Percentiles rank a stretch among this genome's conserved stretches.
phyloP scores from a whole-genome alignment of 1,284 basidiomycete genomes.

The Ganoderma boninense region DNA sequence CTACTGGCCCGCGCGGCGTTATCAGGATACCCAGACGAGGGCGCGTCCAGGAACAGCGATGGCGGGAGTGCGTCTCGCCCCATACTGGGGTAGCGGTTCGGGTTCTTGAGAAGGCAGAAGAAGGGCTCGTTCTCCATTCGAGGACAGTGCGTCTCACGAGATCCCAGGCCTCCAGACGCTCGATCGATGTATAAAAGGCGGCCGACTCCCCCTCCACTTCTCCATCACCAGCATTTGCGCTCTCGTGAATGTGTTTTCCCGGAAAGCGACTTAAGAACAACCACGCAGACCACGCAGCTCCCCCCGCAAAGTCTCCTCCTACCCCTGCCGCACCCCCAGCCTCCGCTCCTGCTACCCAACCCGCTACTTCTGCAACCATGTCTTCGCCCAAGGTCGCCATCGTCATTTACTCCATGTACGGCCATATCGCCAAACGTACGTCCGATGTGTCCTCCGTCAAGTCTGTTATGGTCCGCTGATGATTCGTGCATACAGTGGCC shows the following conservation, averaged over 20 bases:
- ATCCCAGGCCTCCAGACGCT: slow-evolving; percentile 22
- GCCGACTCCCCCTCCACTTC: not conserved
- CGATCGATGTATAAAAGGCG: slow-evolving; percentile 27
- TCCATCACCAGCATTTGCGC: slow-evolving; percentile 8
- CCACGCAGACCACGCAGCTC: slow-evolving; percentile 42
- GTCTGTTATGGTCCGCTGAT: not conserved
- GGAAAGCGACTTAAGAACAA: slow-evolving; percentile 47
- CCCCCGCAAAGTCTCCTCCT: slow-evolving; percentile 29
- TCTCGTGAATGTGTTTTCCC: slow-evolving; percentile 51
- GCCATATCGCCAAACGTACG: slow-evolving; percentile 78
- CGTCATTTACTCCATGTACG: slow-evolving; percentile 85
- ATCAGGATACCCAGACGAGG: not conserved
- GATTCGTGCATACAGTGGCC: slow-evolving; percentile 63
- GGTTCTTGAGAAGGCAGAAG: slow-evolving; percentile 7
- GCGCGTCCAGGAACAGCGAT: not conserved
- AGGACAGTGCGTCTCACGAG: slow-evolving; percentile 30
- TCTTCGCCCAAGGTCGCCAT: slow-evolving; percentile 74
- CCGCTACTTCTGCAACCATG: slow-evolving; percentile 36
- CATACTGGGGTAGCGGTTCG: slow-evolving; percentile 5
- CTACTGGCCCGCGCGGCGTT: not conserved
- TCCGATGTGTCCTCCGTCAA: slow-evolving; percentile 24
- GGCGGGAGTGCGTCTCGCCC: not conserved
- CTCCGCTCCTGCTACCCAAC: slow-evolving; percentile 27
- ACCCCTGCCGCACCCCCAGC: slow-evolving; percentile 19
- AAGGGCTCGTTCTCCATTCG: slow-evolving; percentile 18